Base-by-base conservation (phyloP, 2,329 filamentous ascomycete genomes). In the Colletotrichum higginsianum region DNA sequence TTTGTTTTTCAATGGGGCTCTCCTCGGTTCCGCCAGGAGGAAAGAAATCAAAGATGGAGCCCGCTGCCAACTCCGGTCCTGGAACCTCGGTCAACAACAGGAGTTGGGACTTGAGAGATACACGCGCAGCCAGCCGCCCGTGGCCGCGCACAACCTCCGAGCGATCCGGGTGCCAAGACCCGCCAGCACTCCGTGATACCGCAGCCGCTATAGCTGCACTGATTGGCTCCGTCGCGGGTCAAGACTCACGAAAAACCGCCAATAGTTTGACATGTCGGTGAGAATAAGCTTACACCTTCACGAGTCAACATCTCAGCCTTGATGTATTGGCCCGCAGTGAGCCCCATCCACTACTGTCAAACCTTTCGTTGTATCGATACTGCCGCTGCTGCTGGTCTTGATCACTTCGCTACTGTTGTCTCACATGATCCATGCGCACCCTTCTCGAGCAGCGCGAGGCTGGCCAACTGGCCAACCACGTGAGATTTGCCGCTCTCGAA, bases 131-230 rank as follows among this genome's bases (percentile, higher is more conserved):
- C 7, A 30, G 30, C 7, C 30, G 30, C 30, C 30, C 53, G 68
- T 58, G 46, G 52, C 21, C 50, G 65, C 40, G 65, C 65, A 68
- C 52, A 18, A 68, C 66, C 69, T 63, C 69, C 69, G 69, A 72
- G 65, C 50, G 69, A 72, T 72, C 69, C 69, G 69, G 65, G 57
- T 64, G 69, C 69, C 69, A 72, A 72, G 58, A 56, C 53, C 64
- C 60, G 30, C 65, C 53, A 69, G 26, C 30, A 64, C 40, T 64
- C 65, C 65, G 58, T 50, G 68, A 62, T 71, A 68, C 58, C 65
- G 68, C 58, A 71, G 58, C 58, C n/a, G 58, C 47, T 63, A 60
- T 60, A 44, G 58, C 61, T 46, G 26, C 26, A 46, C 26, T 16
- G 68, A 50, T 55, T 71, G 65, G 52, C n/a, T 49, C 44, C 23